Conservation (phyloP, 2,329 filamentous ascomycete genomes). For the Rhynchosporium agropyri region DNA sequence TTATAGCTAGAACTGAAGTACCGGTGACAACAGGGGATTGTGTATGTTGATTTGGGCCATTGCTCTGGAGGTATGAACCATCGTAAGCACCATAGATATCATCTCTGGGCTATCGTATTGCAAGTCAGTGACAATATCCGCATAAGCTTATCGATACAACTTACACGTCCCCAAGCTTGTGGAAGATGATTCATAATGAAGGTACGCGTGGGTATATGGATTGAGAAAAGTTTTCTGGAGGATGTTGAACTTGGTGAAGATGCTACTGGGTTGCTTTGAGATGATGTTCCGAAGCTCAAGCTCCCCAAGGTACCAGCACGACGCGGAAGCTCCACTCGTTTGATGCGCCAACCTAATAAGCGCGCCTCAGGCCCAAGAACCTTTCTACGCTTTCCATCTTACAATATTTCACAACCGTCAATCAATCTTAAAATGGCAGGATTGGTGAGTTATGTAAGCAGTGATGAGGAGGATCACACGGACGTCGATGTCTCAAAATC, state of each 20-base stretch:
- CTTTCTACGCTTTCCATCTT: not conserved
- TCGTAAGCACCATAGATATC: constrained; percentile 97
- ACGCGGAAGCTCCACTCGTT: constrained; percentile 27
- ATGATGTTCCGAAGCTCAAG: constrained; percentile 16
- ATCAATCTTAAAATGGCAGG: constrained; percentile 37
- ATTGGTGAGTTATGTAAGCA: constrained; percentile 46
- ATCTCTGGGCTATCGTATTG: constrained; percentile 75
- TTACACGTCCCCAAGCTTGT: constrained; percentile 72
- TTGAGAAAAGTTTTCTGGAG: constrained; percentile 20
- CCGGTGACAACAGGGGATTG: constrained; percentile 93
- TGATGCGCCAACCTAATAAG: constrained; percentile 2
- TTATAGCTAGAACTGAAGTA: constrained; percentile 91
- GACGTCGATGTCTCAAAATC: constrained; percentile 26
- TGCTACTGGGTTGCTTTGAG: constrained; percentile 11
- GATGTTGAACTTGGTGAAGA: constrained; percentile 13
- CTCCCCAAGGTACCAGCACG: constrained; percentile 30
- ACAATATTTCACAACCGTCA: not conserved
- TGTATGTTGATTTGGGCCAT: constrained; percentile 79
- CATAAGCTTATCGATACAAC: constrained; percentile 40
- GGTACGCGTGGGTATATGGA: constrained; percentile 14
- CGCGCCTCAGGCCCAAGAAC: constrained; percentile 23
- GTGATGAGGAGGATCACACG: constrained; percentile 43
- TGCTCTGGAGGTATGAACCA: constrained; percentile 75
- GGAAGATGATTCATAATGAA: constrained; percentile 69
- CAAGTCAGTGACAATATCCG: constrained; percentile 43